Percentiles rank a stretch among this genome's conserved stretches.
These are phyloP conservation scores for Citrullus colocynthis DNA, from an alignment of 306 rosid genomes.

Conservation along the genomic window DNA sequence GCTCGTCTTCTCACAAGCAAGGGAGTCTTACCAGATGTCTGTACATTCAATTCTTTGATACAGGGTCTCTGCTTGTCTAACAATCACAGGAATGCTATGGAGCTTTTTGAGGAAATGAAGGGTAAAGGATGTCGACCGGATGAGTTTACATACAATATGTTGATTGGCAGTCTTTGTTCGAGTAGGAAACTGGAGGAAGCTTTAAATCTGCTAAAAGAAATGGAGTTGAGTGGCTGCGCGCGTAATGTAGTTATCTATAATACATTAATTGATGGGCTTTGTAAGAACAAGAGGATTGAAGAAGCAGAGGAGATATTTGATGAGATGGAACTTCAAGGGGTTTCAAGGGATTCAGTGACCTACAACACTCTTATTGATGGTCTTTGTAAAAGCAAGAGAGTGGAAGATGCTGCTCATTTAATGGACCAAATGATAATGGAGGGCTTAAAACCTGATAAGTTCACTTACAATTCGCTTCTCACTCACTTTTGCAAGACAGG, in stretches of 20 bases:
- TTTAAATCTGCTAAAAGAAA: constrained; percentile 52
- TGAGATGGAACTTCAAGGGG: constrained; percentile 85
- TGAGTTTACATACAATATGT: constrained; percentile 68
- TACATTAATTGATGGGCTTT: constrained; percentile 72
- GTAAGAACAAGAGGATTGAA: constrained; percentile 60
- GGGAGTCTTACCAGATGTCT: constrained; percentile 74
- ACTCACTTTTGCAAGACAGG: constrained; percentile 57
- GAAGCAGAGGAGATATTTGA: constrained; percentile 90
- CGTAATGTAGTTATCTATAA: constrained; percentile 66
- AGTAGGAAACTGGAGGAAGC: constrained; percentile 50
- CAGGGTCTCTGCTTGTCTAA: constrained; percentile 58
- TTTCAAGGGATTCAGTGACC: constrained; percentile 68
- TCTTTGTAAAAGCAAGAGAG: constrained; percentile 57
- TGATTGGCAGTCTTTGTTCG: constrained; percentile 58
- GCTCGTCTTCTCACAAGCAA: constrained; percentile 44
- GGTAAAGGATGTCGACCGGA: constrained; percentile 58
- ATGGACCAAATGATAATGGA: constrained; percentile 98
- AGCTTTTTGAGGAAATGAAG: constrained; percentile 80
- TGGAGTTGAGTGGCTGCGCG: constrained; percentile 71
- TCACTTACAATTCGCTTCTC: constrained; percentile 81
- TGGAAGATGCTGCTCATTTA: constrained; percentile 80
- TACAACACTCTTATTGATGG: constrained; percentile 83
- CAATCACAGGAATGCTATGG: constrained; percentile 52
- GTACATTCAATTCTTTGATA: constrained; percentile 75
- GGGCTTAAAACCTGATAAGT: constrained; percentile 76